Percentiles rank a stretch among this genome's conserved stretches.
phyloP scores from a whole-genome alignment of 2,329 filamentous ascomycete species.

The Aspergillus oerlinghausenensis region DNA sequence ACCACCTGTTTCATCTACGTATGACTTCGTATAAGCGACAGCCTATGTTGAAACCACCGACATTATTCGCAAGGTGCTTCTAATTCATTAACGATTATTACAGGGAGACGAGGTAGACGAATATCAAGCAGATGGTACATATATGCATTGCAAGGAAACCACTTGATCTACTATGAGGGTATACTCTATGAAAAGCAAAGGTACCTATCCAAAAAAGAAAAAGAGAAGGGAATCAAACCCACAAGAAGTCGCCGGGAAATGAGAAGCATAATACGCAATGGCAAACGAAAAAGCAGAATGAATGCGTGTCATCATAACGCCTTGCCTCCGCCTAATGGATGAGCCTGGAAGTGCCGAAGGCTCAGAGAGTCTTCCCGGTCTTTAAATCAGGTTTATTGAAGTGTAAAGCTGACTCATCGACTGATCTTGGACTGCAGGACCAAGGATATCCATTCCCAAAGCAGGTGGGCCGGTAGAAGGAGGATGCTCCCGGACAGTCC shows the following conservation, averaged over 20 bases:
- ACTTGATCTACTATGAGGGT: not conserved
- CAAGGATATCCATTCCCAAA: constrained; percentile 30
- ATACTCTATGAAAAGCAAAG: not conserved
- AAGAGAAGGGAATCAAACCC: not conserved
- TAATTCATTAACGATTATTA: not conserved
- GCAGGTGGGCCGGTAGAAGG: constrained; percentile 28
- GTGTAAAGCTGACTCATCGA: constrained; percentile 33
- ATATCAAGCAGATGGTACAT: not conserved
- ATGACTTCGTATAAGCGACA: not conserved
- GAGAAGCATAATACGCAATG: not conserved
- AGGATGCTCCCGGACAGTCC: constrained; percentile 37
- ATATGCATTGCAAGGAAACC: not conserved
- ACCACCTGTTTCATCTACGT: not conserved
- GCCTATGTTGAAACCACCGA: not conserved
- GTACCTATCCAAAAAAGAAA: not conserved
- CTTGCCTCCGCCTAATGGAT: too few relatives aligned
- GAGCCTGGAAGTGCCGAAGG: not conserved
- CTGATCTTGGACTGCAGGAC: constrained; percentile 27
- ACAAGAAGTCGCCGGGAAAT: not conserved
- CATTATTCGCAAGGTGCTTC: not conserved
- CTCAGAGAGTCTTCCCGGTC: not conserved
- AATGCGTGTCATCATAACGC: not conserved
- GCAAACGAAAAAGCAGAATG: not conserved
- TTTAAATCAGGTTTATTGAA: constrained; percentile 32
- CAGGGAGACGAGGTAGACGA: not conserved